phyloP scores from a whole-genome alignment of 106 monocot genomes.

The Platanthera guangdongensis region DNA sequence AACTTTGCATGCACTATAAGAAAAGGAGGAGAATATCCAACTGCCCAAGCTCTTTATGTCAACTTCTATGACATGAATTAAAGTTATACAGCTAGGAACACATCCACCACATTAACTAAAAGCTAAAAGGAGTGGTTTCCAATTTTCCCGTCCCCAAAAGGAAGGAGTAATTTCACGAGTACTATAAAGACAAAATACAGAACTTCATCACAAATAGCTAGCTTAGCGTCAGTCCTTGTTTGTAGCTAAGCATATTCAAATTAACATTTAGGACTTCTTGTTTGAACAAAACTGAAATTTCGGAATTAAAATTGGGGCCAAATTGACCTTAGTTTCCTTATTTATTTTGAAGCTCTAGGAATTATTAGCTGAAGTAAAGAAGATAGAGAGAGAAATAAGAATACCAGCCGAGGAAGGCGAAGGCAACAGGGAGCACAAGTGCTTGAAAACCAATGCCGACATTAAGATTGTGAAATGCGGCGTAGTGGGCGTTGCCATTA shows the following conservation, averaged over 20 bases:
- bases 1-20: background rate
- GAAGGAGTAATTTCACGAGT: background rate
- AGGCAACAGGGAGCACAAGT: conserved; percentile 84
- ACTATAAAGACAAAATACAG: background rate
- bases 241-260: no score
- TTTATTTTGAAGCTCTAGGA: no score
- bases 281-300: no score
- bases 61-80: conserved; percentile 1
- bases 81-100: background rate
- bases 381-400: background rate
- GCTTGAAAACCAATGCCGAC: conserved; percentile 96
- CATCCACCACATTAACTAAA: background rate
- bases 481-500: conserved; percentile 89
- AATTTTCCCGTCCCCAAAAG: background rate
- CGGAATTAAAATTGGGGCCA: no score
- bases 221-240: no score
- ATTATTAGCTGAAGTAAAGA: background rate
- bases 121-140: background rate
- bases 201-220: no score
- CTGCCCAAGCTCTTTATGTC: background rate
- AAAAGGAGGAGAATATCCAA: background rate
- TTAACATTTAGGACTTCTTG: no score
- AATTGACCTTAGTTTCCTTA: no score
- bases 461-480: conserved; percentile 88
- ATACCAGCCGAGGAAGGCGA: conserved; percentile 84